A percentile compares a stretch with the other conserved stretches of the same genome.
Conservation (phyloP, 345 rosid species). For the Ceriops decandra region DNA sequence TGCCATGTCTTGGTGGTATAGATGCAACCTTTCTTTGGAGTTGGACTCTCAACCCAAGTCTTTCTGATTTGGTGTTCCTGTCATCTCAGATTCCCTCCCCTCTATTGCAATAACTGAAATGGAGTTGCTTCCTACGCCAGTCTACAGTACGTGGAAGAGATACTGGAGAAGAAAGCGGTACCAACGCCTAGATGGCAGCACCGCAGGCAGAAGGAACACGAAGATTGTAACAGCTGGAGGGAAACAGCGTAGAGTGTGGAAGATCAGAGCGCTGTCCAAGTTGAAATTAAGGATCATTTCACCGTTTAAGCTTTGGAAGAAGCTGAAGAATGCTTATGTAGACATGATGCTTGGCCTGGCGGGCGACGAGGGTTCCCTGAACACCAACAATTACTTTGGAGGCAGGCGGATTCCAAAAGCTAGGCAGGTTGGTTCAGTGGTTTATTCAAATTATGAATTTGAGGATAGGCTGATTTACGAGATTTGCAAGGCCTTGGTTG, state of each 20-base stretch:
- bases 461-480: constrained; percentile 35
- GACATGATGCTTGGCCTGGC: constrained; percentile 32
- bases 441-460: constrained; percentile 24
- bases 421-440: not conserved
- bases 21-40: not conserved
- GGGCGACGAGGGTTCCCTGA: constrained; percentile 25
- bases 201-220: constrained; percentile 10
- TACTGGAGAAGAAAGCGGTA: constrained; percentile 37
- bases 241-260: constrained; percentile 32
- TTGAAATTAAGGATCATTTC: constrained; percentile 21
- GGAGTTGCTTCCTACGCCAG: constrained; percentile 18
- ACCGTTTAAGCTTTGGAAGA: constrained; percentile 27
- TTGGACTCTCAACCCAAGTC: no score
- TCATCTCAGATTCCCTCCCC: no score
- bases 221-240: constrained; percentile 22
- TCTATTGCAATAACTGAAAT: not conserved
- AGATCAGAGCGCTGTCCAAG: constrained; percentile 27
- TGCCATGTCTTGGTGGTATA: not conserved
- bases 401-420: constrained; percentile 29
- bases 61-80: not conserved
- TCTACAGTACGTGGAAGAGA: constrained; percentile 23
- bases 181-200: constrained; percentile 14
- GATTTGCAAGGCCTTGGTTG: constrained; percentile 31
- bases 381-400: constrained; percentile 20
- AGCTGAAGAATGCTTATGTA: constrained; percentile 33